Evolutionary conservation across 306 rosid genomes (phyloP).

Genomic region (Luffa acutangula): DNA sequence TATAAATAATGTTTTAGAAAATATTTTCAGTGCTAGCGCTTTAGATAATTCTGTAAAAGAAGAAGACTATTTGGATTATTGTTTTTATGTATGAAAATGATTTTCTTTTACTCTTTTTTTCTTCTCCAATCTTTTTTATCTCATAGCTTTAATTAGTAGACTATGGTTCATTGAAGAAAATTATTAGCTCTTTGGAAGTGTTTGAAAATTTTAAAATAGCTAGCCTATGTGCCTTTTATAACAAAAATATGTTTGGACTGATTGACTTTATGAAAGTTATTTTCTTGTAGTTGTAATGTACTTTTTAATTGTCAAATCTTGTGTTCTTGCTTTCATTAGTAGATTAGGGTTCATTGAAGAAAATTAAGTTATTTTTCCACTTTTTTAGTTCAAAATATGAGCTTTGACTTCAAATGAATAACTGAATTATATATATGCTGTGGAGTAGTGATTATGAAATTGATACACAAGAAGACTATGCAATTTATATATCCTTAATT

Average conservation of each 20-base stretch:
- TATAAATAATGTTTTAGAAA: not conserved
- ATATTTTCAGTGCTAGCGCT: not conserved
- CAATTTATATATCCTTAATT: not conserved
- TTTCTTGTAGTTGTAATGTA: not conserved
- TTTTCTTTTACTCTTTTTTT: not conserved
- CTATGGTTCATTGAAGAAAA: not conserved
- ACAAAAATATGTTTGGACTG: slow-evolving; percentile 1
- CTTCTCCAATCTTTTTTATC: not conserved
- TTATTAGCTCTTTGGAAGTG: not conserved
- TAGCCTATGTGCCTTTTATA: not conserved
- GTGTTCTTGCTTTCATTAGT: not conserved
- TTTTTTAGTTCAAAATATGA: not conserved
- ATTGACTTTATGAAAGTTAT: not conserved
- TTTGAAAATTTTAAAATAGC: not conserved
- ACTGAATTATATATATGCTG: not conserved
- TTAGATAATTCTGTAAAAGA: not conserved
- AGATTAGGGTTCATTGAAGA: not conserved
- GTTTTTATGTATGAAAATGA: not conserved
- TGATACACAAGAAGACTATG: not conserved
- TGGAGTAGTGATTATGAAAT: not conserved
- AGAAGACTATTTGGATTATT: too few relatives aligned
- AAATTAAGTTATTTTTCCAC: not conserved
- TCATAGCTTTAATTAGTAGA: not conserved
- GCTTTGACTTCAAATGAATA: not conserved
- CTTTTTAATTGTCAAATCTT: not conserved